Evolutionary conservation across 805 yeast genomes (phyloP), one percentile per base, ranked within the genome.

Genomic region (Wickerhamomyces rabaulensis): DNA sequence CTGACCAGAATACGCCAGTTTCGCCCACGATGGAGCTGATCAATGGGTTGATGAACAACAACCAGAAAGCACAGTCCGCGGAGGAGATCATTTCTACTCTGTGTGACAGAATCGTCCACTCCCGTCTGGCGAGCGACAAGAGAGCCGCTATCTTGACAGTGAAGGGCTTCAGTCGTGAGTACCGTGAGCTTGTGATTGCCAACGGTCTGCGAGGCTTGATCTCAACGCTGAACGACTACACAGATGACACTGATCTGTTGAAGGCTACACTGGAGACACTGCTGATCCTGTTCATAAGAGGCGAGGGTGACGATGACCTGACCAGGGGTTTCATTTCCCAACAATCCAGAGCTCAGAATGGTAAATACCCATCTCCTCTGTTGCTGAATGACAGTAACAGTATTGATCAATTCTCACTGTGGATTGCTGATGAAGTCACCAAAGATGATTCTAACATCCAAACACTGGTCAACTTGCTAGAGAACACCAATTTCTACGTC

Each of bases 371-470:
- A 0, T 81, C 90, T 3, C 94, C 94, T 3, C 66, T 82, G 17
- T 68, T 80, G 23, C 66, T 77, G 64, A 80, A 75, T 42, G 76
- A 77, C 39, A 66, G 70, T 5, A 60, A 63, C 20, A 54, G 68
- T 3, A 78, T 80, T 12, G 98, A 91, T 61, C 95, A 89, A 58
- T 87, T 94, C 53, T 87, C 97, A 0, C 67, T 91, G 46, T 91
- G 97, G 96, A 87, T 94, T 27, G 89, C 98, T 0, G 99, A 94
- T 65, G 97, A 89, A 58, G 70, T 94, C 56, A 85, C 91, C 1
- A 91, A 87, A 66, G 67, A 72, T 10, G 64, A 60, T 12, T 62
- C 62, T 23, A 52, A 64, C 21, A 61, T 70, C 16, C 44, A 56
- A 1, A 45, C 52, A 9, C 49, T 56, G 12, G 66, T 78, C 20